Conservation (phyloP, 2,329 filamentous ascomycete species). For the Gremmenia infestans region DNA sequence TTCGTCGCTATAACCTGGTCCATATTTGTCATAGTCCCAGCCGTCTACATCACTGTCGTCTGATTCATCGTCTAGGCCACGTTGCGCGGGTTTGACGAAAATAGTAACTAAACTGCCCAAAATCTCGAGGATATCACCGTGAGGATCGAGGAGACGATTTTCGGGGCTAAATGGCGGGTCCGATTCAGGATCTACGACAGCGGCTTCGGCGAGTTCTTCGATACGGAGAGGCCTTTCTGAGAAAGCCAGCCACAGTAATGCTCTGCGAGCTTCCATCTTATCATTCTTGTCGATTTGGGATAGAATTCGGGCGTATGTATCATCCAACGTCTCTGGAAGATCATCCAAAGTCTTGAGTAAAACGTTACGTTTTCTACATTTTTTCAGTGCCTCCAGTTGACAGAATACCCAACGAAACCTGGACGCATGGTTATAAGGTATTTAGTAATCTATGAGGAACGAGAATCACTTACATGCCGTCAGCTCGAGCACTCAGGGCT, state of each 20-base stretch:
- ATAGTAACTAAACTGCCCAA: background rate
- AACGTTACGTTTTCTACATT: slow-evolving; percentile 15
- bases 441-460: background rate
- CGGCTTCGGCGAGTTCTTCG: slow-evolving; percentile 24
- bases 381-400: slow-evolving; percentile 28
- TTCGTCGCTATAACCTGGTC: too few relatives aligned
- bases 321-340: slow-evolving; percentile 19
- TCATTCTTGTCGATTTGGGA: slow-evolving; percentile 16
- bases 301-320: slow-evolving; percentile 25
- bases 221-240: slow-evolving; percentile 21
- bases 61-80: background rate
- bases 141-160: slow-evolving; percentile 30
- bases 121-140: background rate
- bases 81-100: background rate
- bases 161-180: slow-evolving; percentile 27
- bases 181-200: slow-evolving; percentile 20
- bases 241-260: slow-evolving; percentile 24
- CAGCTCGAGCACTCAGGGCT: slow-evolving; percentile 20
- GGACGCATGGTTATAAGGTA: slow-evolving; percentile 3
- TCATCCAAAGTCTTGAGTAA: slow-evolving; percentile 9
- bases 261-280: slow-evolving; percentile 8
- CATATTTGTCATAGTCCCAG: background rate
- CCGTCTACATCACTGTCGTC: background rate
- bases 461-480: slow-evolving; percentile 30
- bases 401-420: slow-evolving; percentile 30